Evolutionary conservation across 768 basidiomycete species (phyloP).

Genomic region (Lentinula detonsa): DNA sequence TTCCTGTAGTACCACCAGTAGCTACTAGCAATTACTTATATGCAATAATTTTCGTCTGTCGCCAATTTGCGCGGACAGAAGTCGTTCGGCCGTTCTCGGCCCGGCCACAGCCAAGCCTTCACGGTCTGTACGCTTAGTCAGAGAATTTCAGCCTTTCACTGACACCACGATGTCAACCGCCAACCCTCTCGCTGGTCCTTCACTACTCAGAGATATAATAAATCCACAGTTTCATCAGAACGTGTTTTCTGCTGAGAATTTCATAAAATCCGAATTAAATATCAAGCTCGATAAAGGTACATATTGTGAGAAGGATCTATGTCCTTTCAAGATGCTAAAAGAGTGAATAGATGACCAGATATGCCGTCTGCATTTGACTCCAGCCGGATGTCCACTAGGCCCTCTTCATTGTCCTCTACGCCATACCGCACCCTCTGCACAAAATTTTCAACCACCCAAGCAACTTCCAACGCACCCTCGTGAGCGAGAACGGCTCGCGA

Average conservation of each 20-base stretch:
- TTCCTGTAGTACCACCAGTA: no score
- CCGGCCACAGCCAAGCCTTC: no score
- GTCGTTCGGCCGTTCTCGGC: not conserved
- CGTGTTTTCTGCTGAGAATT: constrained; percentile 75
- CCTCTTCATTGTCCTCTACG: constrained; percentile 89
- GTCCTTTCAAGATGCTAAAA: not conserved
- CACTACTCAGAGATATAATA: constrained; percentile 61
- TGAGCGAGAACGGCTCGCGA: constrained; percentile 77
- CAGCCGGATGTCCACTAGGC: constrained; percentile 84
- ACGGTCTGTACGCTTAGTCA: not conserved
- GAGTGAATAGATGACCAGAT: constrained; percentile 78
- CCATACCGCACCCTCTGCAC: constrained; percentile 82
- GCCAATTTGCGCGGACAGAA: no score
- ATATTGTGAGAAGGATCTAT: constrained; percentile 11
- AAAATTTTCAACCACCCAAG: constrained; percentile 87
- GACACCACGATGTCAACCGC: constrained; percentile 26
- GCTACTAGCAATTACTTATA: no score
- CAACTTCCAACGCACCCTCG: constrained; percentile 78
- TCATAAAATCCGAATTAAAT: constrained; percentile 75
- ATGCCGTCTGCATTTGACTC: constrained; percentile 76
- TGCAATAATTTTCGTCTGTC: no score
- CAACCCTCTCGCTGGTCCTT: constrained; percentile 52
- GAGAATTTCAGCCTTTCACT: not conserved
- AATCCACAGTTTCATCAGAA: constrained; percentile 94
- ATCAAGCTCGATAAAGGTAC: constrained; percentile 90